These are phyloP conservation scores for Pleurotus tuoliensis DNA, from an alignment of 768 basidiomycete genomes.

Conservation along the genomic window DNA sequence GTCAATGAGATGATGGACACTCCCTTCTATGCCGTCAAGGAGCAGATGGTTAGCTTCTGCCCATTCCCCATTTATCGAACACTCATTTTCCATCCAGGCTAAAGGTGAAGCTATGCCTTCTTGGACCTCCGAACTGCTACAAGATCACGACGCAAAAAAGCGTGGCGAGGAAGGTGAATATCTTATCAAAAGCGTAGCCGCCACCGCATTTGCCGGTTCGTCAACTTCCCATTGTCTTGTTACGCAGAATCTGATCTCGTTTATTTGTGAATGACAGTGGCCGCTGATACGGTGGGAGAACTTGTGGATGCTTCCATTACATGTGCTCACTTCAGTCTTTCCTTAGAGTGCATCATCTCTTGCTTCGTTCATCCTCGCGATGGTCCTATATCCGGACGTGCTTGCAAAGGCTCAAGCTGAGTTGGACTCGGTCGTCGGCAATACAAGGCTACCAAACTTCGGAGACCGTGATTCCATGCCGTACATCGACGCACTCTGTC, in stretches of 20 bases:
- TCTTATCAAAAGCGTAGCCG: conserved; percentile 12
- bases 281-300: conserved; percentile 14
- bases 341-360: conserved; percentile 7
- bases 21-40: conserved; percentile 10
- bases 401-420: conserved; percentile 22
- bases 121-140: conserved; percentile 11
- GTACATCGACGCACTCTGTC: conserved; percentile 13
- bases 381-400: conserved; percentile 20
- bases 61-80: background rate
- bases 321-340: background rate
- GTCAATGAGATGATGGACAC: conserved; percentile 7
- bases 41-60: conserved; percentile 6
- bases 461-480: conserved; percentile 15
- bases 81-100: conserved; percentile 6
- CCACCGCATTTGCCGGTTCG: conserved; percentile 2
- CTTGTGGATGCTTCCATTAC: background rate
- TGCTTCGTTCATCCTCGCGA: conserved; percentile 19
- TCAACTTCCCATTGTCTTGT: background rate
- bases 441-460: conserved; percentile 21
- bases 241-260: background rate
- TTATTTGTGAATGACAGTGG: background rate
- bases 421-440: conserved; percentile 19
- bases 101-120: conserved; percentile 14
- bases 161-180: conserved; percentile 11
- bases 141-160: conserved; percentile 2